Percentiles rank a stretch among this genome's conserved stretches.
Conservation (phyloP, 139 green algal genomes). For the Picochlorum sp. region DNA sequence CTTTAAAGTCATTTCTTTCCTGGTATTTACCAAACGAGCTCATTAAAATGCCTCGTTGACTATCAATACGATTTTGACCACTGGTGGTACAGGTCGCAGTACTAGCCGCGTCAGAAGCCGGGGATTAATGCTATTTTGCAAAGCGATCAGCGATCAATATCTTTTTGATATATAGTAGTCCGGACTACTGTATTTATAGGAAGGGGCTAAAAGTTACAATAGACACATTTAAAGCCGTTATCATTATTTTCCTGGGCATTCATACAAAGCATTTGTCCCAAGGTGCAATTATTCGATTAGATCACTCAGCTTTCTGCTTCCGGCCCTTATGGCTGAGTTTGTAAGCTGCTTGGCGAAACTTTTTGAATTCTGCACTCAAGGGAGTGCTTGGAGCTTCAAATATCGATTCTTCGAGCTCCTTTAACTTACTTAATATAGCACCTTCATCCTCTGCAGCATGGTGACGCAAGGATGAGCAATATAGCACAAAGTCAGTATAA, state of each 20-base stretch:
- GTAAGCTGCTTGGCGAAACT: constrained; percentile 16
- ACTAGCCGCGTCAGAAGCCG: too few species aligned
- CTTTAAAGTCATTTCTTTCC: too few species aligned
- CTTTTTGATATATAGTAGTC: too few species aligned
- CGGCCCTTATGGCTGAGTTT: constrained; percentile 6
- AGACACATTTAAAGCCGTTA: too few species aligned
- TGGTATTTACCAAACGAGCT: too few species aligned
- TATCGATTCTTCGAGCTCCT: neutral
- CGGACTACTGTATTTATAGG: too few species aligned
- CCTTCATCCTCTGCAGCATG: neutral
- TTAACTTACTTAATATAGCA: neutral
- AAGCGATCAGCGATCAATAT: too few species aligned
- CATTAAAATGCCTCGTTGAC: too few species aligned
- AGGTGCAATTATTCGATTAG: neutral
- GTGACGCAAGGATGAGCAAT: neutral
- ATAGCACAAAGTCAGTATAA: neutral
- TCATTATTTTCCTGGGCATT: neutral
- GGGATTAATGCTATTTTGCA: too few species aligned
- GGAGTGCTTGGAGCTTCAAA: constrained; percentile 12
- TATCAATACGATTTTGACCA: too few species aligned
- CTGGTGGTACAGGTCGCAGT: too few species aligned
- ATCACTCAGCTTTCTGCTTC: neutral
- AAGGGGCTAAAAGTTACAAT: too few species aligned
- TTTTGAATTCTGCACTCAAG: constrained; percentile 10
- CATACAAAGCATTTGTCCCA: neutral